These are phyloP conservation scores for Dimocarpus longan DNA, from an alignment of 345 rosid genomes.

Conservation along the genomic window DNA sequence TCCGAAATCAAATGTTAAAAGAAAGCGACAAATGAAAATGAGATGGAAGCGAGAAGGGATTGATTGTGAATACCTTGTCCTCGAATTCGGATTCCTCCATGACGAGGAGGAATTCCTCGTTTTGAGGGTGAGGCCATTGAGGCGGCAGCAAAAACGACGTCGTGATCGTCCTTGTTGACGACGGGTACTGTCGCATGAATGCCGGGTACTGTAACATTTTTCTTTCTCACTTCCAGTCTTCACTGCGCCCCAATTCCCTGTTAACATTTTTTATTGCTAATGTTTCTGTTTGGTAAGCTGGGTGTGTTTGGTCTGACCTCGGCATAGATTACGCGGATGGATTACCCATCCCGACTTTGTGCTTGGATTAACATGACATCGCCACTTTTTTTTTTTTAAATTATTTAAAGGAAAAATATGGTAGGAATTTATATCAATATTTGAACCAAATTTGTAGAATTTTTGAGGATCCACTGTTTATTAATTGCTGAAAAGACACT, in stretches of 20 bases:
- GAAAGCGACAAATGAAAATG: background rate
- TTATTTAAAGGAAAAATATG: no score
- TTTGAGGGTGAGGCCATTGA: constrained; percentile 76
- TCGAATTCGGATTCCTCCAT: constrained; percentile 88
- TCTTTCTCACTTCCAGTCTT: constrained; percentile 8
- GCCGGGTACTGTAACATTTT: constrained; percentile 88
- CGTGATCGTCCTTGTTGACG: constrained; percentile 62
- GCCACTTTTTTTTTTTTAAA: no score
- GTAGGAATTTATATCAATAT: no score
- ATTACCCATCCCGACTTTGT: no score
- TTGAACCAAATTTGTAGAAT: no score
- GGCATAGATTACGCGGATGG: no score
- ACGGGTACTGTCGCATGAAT: constrained; percentile 72
- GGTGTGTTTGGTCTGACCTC: no score
- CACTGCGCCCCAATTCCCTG: background rate
- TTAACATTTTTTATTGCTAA: background rate
- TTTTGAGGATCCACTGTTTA: no score
- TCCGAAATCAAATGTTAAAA: background rate
- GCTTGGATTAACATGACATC: no score
- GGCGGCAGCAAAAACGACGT: constrained; percentile 65
- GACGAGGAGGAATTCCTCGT: constrained; percentile 78
- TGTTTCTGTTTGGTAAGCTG: background rate
- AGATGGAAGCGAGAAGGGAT: background rate
- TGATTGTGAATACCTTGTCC: constrained; percentile 50
- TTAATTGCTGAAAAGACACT: no score